Percentiles rank a stretch among this genome's conserved stretches.
phyloP scores from a whole-genome alignment of 225 moss, liverwort and hornwort genomes.

The Asterella californica region DNA sequence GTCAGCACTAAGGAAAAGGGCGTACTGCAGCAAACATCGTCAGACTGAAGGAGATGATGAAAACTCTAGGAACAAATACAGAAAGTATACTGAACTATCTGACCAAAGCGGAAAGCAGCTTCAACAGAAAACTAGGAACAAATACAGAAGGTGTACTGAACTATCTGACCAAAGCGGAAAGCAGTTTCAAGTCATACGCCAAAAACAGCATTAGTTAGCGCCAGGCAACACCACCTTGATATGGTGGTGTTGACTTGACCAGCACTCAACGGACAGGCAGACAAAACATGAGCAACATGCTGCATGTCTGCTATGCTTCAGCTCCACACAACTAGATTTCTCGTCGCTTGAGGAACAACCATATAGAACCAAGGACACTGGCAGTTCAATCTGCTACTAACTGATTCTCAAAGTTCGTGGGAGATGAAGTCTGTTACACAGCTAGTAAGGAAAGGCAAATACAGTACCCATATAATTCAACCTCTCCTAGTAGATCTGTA shows the following conservation, averaged over 20 bases:
- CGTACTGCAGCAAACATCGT: neutral
- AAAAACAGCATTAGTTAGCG: neutral
- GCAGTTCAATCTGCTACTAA: neutral
- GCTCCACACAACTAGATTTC: neutral
- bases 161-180: neutral
- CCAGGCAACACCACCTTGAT: neutral
- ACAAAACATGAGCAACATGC: neutral
- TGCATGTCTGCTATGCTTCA: neutral
- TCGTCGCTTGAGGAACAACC: neutral
- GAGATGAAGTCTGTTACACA: neutral
- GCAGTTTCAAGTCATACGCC: neutral
- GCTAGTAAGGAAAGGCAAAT: neutral
- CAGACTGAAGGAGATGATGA: neutral
- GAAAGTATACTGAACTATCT: neutral
- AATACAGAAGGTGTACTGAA: neutral
- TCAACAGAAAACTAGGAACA: neutral
- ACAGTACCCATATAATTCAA: neutral
- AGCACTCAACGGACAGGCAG: neutral
- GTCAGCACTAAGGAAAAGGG: too few relatives aligned
- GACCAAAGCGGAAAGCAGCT: neutral
- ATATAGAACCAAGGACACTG: neutral
- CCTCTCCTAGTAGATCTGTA: neutral
- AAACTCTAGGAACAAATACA: neutral
- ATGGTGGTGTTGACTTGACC: neutral
- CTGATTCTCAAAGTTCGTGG: neutral